These are phyloP conservation scores for Lichtheimia ornata DNA, from an alignment of 371 early-diverging fungal genomes.

Conservation along the genomic window DNA sequence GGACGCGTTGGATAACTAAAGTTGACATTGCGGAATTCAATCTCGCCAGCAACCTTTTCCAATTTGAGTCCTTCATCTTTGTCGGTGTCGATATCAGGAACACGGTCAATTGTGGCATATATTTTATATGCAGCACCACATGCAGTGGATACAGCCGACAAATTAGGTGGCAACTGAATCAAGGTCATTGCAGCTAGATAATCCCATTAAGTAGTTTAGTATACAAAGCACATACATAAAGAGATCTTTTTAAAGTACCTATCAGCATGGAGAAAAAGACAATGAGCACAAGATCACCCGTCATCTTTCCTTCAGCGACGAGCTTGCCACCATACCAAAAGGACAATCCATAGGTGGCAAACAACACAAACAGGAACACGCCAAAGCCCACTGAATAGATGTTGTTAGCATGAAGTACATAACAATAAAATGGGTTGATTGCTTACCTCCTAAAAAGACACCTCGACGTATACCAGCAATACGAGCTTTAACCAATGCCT, in stretches of 20 bases:
- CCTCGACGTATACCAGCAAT: slow-evolving; percentile 58
- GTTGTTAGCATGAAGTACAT: too few species aligned
- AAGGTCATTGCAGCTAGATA: slow-evolving; percentile 42
- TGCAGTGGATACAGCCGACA: slow-evolving; percentile 62
- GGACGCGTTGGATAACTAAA: slow-evolving; percentile 78
- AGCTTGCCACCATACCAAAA: slow-evolving; percentile 81
- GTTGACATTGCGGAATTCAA: slow-evolving; percentile 69
- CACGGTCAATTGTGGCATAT: slow-evolving; percentile 77
- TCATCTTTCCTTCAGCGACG: slow-evolving; percentile 47
- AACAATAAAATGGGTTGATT: too few species aligned
- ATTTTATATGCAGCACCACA: slow-evolving; percentile 69
- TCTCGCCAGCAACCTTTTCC: slow-evolving; percentile 56
- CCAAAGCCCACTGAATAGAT: slow-evolving; percentile 50
- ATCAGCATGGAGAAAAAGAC: slow-evolving; percentile 73
- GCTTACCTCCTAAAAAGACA: slow-evolving; percentile 36
- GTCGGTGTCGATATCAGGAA: slow-evolving; percentile 64
- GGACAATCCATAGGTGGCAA: slow-evolving; percentile 69
- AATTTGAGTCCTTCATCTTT: slow-evolving; percentile 57
- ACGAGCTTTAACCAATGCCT: slow-evolving; percentile 55
- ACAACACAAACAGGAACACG: slow-evolving; percentile 63
- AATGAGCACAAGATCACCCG: slow-evolving; percentile 52
- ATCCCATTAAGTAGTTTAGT: too few species aligned
- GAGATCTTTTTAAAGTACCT: too few species aligned
- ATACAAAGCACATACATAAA: too few species aligned
- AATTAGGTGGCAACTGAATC: slow-evolving; percentile 56